Evolutionary conservation across 225 moss, liverwort and hornwort genomes (phyloP).

Genomic region (Sphagnum tenellum): DNA sequence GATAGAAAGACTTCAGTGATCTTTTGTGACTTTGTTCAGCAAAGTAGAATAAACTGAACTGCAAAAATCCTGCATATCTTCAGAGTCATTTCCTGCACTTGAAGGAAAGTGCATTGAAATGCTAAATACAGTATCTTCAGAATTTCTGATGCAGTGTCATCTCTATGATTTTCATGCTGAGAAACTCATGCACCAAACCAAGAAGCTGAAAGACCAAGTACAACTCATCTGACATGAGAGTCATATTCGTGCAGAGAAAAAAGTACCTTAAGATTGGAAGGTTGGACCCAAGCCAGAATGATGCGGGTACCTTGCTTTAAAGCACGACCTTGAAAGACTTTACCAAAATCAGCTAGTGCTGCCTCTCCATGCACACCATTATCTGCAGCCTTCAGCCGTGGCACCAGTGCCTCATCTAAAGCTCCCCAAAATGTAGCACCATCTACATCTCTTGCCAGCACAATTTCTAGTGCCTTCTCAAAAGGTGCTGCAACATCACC

Average conservation of each 20-base stretch:
- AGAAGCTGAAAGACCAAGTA: no score
- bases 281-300: slow-evolving; percentile 52
- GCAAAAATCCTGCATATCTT: neutral
- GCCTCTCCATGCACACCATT: slow-evolving; percentile 36
- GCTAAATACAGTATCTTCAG: no score
- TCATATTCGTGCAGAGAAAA: no score
- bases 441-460: slow-evolving; percentile 60
- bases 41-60: no score
- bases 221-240: no score
- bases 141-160: no score
- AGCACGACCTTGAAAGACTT: slow-evolving; percentile 38
- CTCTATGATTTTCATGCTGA: no score
- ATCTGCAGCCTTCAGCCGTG: slow-evolving; percentile 40
- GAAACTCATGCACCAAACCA: no score
- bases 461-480: slow-evolving; percentile 54
- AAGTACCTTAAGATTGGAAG: slow-evolving; percentile 37
- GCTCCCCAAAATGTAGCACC: slow-evolving; percentile 77
- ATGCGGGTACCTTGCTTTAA: slow-evolving; percentile 41
- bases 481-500: slow-evolving; percentile 30
- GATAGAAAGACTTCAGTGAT: no score
- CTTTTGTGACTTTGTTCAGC: no score
- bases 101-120: no score
- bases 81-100: neutral
- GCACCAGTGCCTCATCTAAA: slow-evolving; percentile 51
- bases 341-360: slow-evolving; percentile 38